phyloP scores from a whole-genome alignment of 2,329 filamentous ascomycete species.

The Aureobasidium namibiae region DNA sequence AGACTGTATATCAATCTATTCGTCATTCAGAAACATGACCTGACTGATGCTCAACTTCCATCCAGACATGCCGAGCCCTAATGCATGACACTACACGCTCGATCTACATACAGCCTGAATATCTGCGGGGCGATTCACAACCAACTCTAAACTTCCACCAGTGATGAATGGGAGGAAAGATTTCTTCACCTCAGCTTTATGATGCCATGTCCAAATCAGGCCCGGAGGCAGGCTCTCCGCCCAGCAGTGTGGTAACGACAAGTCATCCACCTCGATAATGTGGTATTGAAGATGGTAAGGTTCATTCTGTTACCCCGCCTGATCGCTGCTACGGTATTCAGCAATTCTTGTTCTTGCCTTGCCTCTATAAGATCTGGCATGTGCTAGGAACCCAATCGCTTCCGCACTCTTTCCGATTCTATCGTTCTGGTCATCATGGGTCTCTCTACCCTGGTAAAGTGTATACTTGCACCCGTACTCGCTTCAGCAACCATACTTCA shows the following conservation, averaged over 20 bases:
- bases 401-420: no score
- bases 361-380: not conserved
- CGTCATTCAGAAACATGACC: no score
- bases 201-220: not conserved
- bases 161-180: not conserved
- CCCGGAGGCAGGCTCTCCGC: not conserved
- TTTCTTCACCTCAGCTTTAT: not conserved
- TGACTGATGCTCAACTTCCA: no score
- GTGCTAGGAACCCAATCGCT: no score
- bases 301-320: not conserved
- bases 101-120: not conserved
- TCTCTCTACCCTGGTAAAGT: not conserved
- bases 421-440: not conserved
- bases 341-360: not conserved
- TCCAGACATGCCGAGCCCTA: no score
- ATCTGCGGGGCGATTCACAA: not conserved
- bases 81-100: not conserved
- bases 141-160: not conserved
- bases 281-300: not conserved
- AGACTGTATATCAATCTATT: constrained; percentile 3
- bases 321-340: not conserved
- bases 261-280: not conserved
- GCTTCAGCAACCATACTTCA: constrained; percentile 29
- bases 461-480: constrained; percentile 11
- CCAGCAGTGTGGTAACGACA: not conserved